These are phyloP conservation scores for grape (Vitis vinifera) DNA, from an alignment of 164 flowering plant genomes.

Conservation along the genomic window ASM3070453v1 NC_081815.1:2220501-2221000, in stretches of 20 bases:
- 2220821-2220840: constrained; percentile 1
- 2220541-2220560: too few relatives aligned
- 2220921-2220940: constrained; percentile 53
- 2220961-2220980: constrained; percentile 53
- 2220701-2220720: neutral
- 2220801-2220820: constrained; percentile 5
- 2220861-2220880: constrained; percentile 26
- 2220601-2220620: too few relatives aligned
- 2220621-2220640: too few relatives aligned
- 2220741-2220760: constrained; percentile 19
- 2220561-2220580: too few relatives aligned
- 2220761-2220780: constrained; percentile 22
- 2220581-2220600: too few relatives aligned
- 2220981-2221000: constrained; percentile 67
- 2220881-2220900: constrained; percentile 45
- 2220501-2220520: too few relatives aligned
- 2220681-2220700: neutral
- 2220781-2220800: neutral
- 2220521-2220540: too few relatives aligned
- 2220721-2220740: neutral
- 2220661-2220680: too few relatives aligned
- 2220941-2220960: constrained; percentile 61
- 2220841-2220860: constrained; percentile 26
- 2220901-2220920: constrained; percentile 70
- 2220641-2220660: neutral